Percentiles rank a stretch among this genome's conserved stretches.
These are phyloP conservation scores for Marasmius fiardii DNA, from an alignment of 1,284 basidiomycete species.

Conservation along the genomic window DNA sequence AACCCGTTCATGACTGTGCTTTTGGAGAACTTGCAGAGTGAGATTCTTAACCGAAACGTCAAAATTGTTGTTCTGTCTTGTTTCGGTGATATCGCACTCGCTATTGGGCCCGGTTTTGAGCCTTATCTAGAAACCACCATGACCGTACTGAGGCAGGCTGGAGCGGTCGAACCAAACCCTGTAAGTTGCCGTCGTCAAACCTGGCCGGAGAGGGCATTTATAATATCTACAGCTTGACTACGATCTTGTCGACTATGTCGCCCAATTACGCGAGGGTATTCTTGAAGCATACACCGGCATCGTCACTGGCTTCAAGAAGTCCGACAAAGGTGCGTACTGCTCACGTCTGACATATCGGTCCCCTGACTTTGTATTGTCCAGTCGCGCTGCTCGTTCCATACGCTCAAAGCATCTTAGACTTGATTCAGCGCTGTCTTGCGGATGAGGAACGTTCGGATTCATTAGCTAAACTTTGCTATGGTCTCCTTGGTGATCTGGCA, in stretches of 20 bases:
- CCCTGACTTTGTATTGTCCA: conserved; percentile 22
- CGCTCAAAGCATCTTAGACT: conserved; percentile 74
- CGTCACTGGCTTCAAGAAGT: conserved; percentile 86
- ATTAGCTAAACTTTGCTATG: conserved; percentile 74
- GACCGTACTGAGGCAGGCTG: conserved; percentile 90
- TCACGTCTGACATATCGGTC: not conserved
- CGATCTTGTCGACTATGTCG: conserved; percentile 91
- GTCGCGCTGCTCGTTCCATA: conserved; percentile 72
- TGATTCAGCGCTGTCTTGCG: conserved; percentile 76
- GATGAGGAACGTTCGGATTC: conserved; percentile 87
- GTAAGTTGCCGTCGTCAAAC: conserved; percentile 41
- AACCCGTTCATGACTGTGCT: conserved; percentile 89
- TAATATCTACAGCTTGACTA: conserved; percentile 64
- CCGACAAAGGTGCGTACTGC: conserved; percentile 57
- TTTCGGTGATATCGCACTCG: conserved; percentile 96
- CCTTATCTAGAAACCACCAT: conserved; percentile 91
- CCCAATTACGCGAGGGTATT: conserved; percentile 89
- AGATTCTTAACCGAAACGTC: conserved; percentile 89
- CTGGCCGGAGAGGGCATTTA: conserved; percentile 6
- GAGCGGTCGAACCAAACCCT: conserved; percentile 81
- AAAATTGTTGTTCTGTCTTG: conserved; percentile 95
- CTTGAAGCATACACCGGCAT: conserved; percentile 97
- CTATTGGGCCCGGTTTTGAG: conserved; percentile 84
- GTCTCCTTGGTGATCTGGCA: conserved; percentile 91
- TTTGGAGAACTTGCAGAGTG: conserved; percentile 89